phyloP scores from a whole-genome alignment of 345 rosid genomes.

The Excoecaria agallocha region DNA sequence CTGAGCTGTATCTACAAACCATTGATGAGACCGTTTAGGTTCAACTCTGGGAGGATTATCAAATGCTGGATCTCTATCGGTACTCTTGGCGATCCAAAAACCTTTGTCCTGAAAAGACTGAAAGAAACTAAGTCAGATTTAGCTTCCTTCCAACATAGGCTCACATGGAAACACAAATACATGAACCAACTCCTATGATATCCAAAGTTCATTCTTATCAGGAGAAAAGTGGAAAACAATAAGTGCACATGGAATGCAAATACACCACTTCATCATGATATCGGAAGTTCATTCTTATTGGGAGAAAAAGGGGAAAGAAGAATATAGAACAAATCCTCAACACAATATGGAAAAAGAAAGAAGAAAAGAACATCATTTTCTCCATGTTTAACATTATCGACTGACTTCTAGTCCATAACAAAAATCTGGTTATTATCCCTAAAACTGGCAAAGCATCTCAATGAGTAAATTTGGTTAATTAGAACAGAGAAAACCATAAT shows the following conservation, averaged over 20 bases:
- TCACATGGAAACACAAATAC: not conserved
- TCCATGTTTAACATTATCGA: not conserved
- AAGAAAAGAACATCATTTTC: not conserved
- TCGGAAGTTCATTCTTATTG: no score
- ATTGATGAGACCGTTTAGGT: constrained; percentile 63
- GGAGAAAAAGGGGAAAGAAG: no score
- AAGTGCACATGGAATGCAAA: not conserved
- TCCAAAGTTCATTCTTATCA: not conserved
- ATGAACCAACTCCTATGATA: not conserved
- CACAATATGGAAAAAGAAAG: not conserved
- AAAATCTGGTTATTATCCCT: not conserved
- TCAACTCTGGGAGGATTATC: constrained; percentile 56
- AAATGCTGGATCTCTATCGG: constrained; percentile 52
- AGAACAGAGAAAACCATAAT: not conserved
- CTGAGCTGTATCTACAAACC: constrained; percentile 65
- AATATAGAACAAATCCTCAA: not conserved
- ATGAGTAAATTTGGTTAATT: not conserved
- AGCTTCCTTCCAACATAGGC: not conserved
- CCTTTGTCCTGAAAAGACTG: constrained; percentile 63
- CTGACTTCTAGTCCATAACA: not conserved
- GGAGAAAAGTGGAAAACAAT: not conserved
- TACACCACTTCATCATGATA: not conserved
- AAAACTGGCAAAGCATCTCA: not conserved
- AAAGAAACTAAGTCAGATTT: constrained; percentile 11
- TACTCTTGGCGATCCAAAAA: constrained; percentile 57